These are phyloP conservation scores for Acorus calamus DNA, from an alignment of 106 monocot species.

Conservation along the genomic window DNA sequence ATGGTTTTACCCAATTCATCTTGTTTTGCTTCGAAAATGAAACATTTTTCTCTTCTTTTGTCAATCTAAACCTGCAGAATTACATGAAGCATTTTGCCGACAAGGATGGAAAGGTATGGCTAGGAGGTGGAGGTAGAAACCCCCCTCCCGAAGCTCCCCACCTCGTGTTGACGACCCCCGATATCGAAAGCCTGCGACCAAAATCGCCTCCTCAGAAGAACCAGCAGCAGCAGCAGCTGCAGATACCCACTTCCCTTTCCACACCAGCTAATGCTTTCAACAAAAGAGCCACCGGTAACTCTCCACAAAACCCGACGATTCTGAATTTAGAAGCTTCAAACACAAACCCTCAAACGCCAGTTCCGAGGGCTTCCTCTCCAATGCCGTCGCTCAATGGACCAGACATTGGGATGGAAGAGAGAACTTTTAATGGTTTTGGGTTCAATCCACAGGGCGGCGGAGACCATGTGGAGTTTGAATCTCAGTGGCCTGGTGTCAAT, in stretches of 20 bases:
- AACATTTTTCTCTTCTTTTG: no score
- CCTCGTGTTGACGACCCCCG: constrained; percentile 76
- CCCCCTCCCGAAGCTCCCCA: constrained; percentile 92
- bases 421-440: constrained; percentile 29
- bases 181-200: constrained; percentile 80
- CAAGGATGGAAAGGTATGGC: constrained; percentile 97
- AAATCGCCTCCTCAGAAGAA: constrained; percentile 79
- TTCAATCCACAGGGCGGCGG: constrained; percentile 29
- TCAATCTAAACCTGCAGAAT: constrained; percentile 22
- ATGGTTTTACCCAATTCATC: no score
- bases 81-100: constrained; percentile 61
- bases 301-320: constrained; percentile 39
- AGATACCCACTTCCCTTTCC: constrained; percentile 24
- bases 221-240: constrained; percentile 35
- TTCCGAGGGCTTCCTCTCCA: constrained; percentile 24
- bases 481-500: constrained; percentile 2
- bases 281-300: constrained; percentile 46
- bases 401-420: constrained; percentile 30
- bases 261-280: constrained; percentile 39
- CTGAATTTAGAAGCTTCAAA: constrained; percentile 21
- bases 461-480: constrained; percentile 44
- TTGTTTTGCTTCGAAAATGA: no score
- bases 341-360: constrained; percentile 17
- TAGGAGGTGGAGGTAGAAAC: constrained; percentile 83
- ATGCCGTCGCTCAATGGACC: constrained; percentile 18